Conservation (phyloP, 805 yeast species). For the Sugiyamaella mastotermitis region DNA sequence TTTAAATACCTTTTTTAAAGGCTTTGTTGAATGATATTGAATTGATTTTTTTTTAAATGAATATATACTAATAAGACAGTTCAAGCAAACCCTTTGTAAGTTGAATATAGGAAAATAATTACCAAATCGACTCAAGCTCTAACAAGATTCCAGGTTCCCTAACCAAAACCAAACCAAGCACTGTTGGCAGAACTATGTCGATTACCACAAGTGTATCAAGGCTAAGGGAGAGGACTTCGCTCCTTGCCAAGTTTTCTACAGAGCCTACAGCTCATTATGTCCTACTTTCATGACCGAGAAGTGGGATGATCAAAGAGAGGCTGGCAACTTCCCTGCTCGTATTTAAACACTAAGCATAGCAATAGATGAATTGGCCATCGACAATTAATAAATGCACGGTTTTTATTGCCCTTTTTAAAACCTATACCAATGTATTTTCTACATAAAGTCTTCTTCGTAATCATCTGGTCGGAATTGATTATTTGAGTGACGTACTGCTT, state of each 20-base stretch:
- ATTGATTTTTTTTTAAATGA: too few species aligned
- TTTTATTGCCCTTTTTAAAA: too few species aligned
- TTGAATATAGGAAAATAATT: background rate
- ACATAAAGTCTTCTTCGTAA: constrained; percentile 56
- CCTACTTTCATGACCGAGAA: constrained; percentile 33
- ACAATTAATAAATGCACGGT: too few species aligned
- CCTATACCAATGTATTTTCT: too few species aligned
- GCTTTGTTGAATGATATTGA: too few species aligned
- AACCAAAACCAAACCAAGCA: constrained; percentile 96
- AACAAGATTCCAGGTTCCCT: constrained; percentile 92
- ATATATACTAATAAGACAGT: constrained; percentile 1
- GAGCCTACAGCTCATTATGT: constrained; percentile 70
- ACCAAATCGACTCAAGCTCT: too few species aligned
- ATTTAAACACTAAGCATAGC: constrained; percentile 8
- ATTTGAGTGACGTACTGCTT: constrained; percentile 37
- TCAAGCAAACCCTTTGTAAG: constrained; percentile 14
- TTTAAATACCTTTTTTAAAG: too few species aligned
- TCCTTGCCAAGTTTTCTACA: constrained; percentile 93
- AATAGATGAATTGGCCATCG: background rate
- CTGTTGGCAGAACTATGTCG: constrained; percentile 97
- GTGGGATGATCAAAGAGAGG: constrained; percentile 41
- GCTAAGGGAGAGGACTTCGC: constrained; percentile 98
- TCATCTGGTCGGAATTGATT: constrained; percentile 46
- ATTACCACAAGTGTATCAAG: constrained; percentile 94
- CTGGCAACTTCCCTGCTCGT: constrained; percentile 48